Evolutionary conservation across 371 early-diverging fungal species (phyloP).

Genomic region (Rhizopus sp.): DNA sequence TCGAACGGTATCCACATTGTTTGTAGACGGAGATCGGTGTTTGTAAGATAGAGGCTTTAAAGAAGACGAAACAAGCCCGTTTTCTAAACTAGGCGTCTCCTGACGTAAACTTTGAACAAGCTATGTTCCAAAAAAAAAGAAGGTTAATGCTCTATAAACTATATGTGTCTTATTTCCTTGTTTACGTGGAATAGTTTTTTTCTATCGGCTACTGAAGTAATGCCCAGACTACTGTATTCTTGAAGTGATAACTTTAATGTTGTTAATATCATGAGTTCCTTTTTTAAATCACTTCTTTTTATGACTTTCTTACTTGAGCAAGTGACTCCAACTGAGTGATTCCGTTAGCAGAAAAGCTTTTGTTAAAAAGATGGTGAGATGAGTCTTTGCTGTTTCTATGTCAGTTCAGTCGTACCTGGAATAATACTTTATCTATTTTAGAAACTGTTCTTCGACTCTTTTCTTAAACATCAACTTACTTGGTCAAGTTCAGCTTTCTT

Average conservation of each 20-base stretch:
- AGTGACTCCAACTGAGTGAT: conserved; percentile 56
- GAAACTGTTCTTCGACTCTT: not conserved
- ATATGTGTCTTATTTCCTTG: too few species aligned
- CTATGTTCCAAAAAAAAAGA: conserved; percentile 25
- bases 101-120: conserved; percentile 52
- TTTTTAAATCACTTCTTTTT: not conserved
- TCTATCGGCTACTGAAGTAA: conserved; percentile 73
- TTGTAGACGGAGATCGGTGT: not conserved
- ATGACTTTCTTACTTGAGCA: conserved; percentile 40
- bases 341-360: conserved; percentile 54
- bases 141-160: conserved; percentile 19
- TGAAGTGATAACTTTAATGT: conserved; percentile 67
- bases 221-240: conserved; percentile 73
- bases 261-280: not conserved
- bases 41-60: not conserved
- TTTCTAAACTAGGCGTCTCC: conserved; percentile 35
- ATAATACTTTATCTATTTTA: conserved; percentile 24
- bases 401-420: conserved; percentile 17
- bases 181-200: conserved; percentile 60
- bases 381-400: not conserved
- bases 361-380: not conserved
- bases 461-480: conserved; percentile 15
- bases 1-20: conserved; percentile 4
- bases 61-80: conserved; percentile 28
- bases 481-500: conserved; percentile 46